Conservation (phyloP, 805 yeast genomes). For the Wickerhamiella qilinensis region DNA sequence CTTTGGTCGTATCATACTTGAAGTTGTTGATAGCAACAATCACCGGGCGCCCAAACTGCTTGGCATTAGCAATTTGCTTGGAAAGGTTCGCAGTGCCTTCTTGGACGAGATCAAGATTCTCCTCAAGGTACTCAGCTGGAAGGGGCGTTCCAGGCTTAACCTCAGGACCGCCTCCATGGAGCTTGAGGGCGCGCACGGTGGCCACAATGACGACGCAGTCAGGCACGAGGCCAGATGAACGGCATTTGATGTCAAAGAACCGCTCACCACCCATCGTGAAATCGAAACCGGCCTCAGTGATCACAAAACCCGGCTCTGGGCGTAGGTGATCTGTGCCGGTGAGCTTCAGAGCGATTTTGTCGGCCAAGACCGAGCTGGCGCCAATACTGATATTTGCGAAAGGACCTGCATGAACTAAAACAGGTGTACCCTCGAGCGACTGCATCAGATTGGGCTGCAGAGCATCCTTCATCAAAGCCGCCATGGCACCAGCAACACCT, state of each 20-base stretch:
- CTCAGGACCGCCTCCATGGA: constrained; percentile 95
- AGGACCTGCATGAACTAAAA: constrained; percentile 97
- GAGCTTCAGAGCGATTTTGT: constrained; percentile 77
- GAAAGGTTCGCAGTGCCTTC: constrained; percentile 77
- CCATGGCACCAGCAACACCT: constrained; percentile 88
- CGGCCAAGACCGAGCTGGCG: constrained; percentile 89
- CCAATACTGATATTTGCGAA: constrained; percentile 96
- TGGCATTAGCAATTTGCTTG: constrained; percentile 80
- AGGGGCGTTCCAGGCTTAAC: constrained; percentile 86
- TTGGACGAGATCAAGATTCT: constrained; percentile 62
- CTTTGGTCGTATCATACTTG: constrained; percentile 65
- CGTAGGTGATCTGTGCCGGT: constrained; percentile 49
- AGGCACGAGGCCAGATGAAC: constrained; percentile 81
- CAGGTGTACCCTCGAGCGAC: constrained; percentile 94
- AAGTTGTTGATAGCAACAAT: constrained; percentile 88
- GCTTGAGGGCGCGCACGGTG: constrained; percentile 86
- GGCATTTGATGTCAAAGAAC: constrained; percentile 87
- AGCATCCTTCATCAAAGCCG: constrained; percentile 89
- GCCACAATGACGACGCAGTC: constrained; percentile 90
- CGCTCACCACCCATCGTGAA: constrained; percentile 99
- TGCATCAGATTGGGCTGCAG: constrained; percentile 95
- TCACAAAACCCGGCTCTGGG: constrained; percentile 54
- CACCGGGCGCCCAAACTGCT: constrained; percentile 75
- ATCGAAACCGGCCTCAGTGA: constrained; percentile 96
- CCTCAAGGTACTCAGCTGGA: constrained; percentile 68